These are phyloP conservation scores for Boletus reticuloceps DNA, from an alignment of 768 basidiomycete genomes.

Conservation along the genomic window DNA sequence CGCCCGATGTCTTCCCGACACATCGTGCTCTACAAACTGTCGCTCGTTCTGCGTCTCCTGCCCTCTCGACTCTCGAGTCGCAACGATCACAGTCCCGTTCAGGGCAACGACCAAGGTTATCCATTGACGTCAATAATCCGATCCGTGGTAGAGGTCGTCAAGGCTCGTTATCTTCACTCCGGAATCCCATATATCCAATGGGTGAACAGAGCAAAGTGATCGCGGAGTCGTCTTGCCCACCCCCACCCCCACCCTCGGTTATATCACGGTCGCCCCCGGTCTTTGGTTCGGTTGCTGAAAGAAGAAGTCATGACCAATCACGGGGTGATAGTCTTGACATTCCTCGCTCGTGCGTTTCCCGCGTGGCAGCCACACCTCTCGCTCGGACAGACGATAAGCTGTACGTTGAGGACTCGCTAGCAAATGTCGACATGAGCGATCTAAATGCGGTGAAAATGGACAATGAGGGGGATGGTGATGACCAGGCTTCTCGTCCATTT, in stretches of 20 bases:
- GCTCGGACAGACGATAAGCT: constrained; percentile 1
- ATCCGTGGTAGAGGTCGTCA: constrained; percentile 20
- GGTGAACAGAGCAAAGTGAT: constrained; percentile 15
- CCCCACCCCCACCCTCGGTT: not conserved
- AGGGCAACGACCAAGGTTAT: constrained; percentile 16
- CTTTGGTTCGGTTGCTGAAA: constrained; percentile 5
- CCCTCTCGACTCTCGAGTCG: constrained; percentile 18
- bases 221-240: constrained; percentile 12
- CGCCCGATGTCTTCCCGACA: constrained; percentile 44
- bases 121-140: constrained; percentile 12
- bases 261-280: constrained; percentile 1
- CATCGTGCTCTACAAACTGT: constrained; percentile 31
- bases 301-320: constrained; percentile 6
- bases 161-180: constrained; percentile 29
- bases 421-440: constrained; percentile 32
- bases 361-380: constrained; percentile 4
- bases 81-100: constrained; percentile 17
- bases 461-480: constrained; percentile 26
- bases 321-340: constrained; percentile 22
- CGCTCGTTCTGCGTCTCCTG: constrained; percentile 21
- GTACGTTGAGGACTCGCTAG: constrained; percentile 24
- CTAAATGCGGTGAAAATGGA: constrained; percentile 29
- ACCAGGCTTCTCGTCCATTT: constrained; percentile 24
- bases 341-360: constrained; percentile 15
- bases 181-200: constrained; percentile 18